Evolutionary conservation across 306 rosid genomes (phyloP).

Genomic region (Glycine latifolia): DNA sequence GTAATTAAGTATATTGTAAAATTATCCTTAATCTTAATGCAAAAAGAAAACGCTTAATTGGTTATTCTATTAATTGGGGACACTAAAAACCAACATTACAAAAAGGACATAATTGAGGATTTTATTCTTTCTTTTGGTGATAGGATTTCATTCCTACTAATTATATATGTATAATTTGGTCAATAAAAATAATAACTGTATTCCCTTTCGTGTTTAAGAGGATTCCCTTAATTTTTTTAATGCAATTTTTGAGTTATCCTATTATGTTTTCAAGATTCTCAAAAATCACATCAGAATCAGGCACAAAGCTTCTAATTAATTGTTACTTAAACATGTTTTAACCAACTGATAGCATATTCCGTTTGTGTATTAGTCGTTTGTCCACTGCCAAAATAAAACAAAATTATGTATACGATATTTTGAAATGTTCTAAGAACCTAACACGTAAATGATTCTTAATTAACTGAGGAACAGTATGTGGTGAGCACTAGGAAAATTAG

Average conservation of each 20-base stretch:
- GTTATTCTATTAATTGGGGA: background rate
- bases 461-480: slow-evolving; percentile 16
- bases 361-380: slow-evolving; percentile 16
- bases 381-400: slow-evolving; percentile 36
- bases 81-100: slow-evolving; percentile 30
- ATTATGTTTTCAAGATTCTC: slow-evolving; percentile 32
- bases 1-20: background rate
- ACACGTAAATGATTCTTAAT: slow-evolving; percentile 40
- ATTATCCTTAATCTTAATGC: background rate
- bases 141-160: slow-evolving; percentile 51
- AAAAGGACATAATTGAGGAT: slow-evolving; percentile 44
- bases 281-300: slow-evolving; percentile 35
- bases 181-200: slow-evolving; percentile 17
- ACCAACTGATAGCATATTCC: background rate
- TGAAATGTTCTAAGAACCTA: slow-evolving; percentile 37
- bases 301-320: slow-evolving; percentile 34
- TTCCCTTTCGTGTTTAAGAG: slow-evolving; percentile 21
- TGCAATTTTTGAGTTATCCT: background rate
- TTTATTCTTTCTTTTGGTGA: slow-evolving; percentile 42
- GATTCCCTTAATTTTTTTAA: slow-evolving; percentile 14
- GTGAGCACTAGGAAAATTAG: slow-evolving; percentile 17
- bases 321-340: background rate
- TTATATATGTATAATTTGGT: background rate
- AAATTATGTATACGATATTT: background rate
- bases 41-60: background rate